Conservation (phyloP, 352 stramenopile species). For the Thalassiosira livingstoniorum region DNA sequence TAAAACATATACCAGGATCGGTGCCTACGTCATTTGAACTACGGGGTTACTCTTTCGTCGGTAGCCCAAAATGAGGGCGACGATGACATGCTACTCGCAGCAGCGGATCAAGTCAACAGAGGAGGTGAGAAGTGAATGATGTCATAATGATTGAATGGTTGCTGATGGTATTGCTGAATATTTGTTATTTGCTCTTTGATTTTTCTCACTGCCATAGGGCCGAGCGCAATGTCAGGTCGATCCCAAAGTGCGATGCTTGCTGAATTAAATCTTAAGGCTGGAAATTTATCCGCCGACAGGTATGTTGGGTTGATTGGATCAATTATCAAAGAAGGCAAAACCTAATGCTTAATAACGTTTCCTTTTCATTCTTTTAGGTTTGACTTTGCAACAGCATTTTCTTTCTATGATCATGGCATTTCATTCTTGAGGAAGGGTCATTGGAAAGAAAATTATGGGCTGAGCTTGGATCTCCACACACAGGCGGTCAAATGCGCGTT, state of each 20-base stretch:
- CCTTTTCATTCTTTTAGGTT: no score
- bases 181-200: no score
- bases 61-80: no score
- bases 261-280: slow-evolving; percentile 15
- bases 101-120: slow-evolving; percentile 27
- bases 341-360: no score
- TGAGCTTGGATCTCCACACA: slow-evolving; percentile 41
- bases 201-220: no score
- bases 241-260: slow-evolving; percentile 12
- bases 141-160: no score
- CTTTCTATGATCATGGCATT: slow-evolving; percentile 52
- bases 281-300: not conserved
- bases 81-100: slow-evolving; percentile 26
- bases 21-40: not conserved
- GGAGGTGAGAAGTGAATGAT: no score
- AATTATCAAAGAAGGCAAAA: no score
- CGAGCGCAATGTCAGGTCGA: not conserved
- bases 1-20: no score
- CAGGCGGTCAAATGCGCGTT: slow-evolving; percentile 43
- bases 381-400: slow-evolving; percentile 34
- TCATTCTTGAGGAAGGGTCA: slow-evolving; percentile 36
- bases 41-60: not conserved
- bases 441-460: slow-evolving; percentile 47
- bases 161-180: no score
- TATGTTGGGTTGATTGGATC: no score